Conservation (phyloP, 345 rosid species). For the Camelina hispida region DNA sequence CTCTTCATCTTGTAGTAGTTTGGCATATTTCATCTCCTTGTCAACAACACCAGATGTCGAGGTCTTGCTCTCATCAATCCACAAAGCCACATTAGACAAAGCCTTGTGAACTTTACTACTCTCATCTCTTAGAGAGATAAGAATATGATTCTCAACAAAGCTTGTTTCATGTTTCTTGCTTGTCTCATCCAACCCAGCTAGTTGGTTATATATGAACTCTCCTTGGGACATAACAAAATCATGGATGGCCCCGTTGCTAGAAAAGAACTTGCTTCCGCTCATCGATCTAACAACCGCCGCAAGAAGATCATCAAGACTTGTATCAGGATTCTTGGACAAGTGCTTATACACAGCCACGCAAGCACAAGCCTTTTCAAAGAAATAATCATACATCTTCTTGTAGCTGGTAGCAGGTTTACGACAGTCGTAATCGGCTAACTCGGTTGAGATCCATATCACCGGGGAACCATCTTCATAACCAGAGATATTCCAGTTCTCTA, state of each 20-base stretch:
- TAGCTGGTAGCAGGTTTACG: no score
- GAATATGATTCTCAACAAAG: conserved; percentile 54
- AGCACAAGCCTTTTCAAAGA: no score
- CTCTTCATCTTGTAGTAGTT: conserved; percentile 72
- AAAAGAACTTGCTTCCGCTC: conserved; percentile 56
- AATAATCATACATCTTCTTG: no score
- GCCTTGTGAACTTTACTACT: conserved; percentile 40
- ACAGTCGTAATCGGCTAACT: no score
- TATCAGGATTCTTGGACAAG: no score
- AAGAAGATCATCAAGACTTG: conserved; percentile 53
- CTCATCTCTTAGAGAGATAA: conserved; percentile 61
- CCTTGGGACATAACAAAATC: conserved; percentile 65
- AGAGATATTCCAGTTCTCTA: no score
- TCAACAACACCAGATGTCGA: conserved; percentile 41
- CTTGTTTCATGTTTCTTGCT: conserved; percentile 50
- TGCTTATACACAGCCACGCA: no score
- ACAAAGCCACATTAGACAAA: conserved; percentile 40
- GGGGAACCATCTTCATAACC: no score
- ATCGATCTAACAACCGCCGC: conserved; percentile 62
- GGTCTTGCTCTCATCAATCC: conserved; percentile 40
- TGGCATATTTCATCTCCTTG: conserved; percentile 70
- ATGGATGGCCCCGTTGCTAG: conserved; percentile 45
- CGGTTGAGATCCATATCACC: no score
- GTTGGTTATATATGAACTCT: conserved; percentile 66
- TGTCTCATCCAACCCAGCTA: conserved; percentile 63